These are phyloP conservation scores for Leishmania aethiopica DNA, from an alignment of 208 protist genomes.

Conservation along the genomic window DNA sequence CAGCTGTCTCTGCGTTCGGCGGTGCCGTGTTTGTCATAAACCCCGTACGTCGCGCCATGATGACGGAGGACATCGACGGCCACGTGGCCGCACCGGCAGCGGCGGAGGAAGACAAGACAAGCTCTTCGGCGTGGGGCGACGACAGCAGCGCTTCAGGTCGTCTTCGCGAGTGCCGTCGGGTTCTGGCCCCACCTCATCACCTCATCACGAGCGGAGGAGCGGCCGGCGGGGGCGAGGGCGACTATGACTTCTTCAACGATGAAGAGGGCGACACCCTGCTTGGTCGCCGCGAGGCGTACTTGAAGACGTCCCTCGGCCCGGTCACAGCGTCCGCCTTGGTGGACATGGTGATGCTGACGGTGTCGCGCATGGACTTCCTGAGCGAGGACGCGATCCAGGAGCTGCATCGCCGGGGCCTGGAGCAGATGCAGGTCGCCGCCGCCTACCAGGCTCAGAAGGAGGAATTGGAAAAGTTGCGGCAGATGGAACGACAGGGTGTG, in stretches of 20 bases:
- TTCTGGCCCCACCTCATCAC: constrained; percentile 27
- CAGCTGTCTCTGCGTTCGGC: constrained; percentile 41
- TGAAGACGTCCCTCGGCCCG: constrained; percentile 58
- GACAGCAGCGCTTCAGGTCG: not conserved
- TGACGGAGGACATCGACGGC: not conserved
- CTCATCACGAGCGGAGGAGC: constrained; percentile 8
- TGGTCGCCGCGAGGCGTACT: constrained; percentile 32
- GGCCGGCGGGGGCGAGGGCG: constrained; percentile 11
- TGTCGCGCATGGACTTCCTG: constrained; percentile 48
- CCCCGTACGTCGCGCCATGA: not conserved
- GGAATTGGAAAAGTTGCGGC: constrained; percentile 64
- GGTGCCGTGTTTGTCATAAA: constrained; percentile 26
- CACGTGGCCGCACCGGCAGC: not conserved
- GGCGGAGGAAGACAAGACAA: not conserved
- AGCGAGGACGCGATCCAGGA: constrained; percentile 47
- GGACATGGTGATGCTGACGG: constrained; percentile 77
- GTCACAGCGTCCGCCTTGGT: constrained; percentile 51
- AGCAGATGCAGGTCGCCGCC: constrained; percentile 65
- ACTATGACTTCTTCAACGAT: constrained; percentile 29
- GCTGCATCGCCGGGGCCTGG: constrained; percentile 55
- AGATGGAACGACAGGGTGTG: constrained; percentile 74
- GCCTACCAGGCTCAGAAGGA: constrained; percentile 65
- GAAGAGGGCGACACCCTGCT: constrained; percentile 27
- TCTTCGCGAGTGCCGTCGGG: constrained; percentile 16
- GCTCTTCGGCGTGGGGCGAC: not conserved